A percentile compares a stretch with the other conserved stretches of the same genome.
Evolutionary conservation across 2,329 filamentous ascomycete genomes (phyloP).

Genomic region (Talaromyces verruculosus): DNA sequence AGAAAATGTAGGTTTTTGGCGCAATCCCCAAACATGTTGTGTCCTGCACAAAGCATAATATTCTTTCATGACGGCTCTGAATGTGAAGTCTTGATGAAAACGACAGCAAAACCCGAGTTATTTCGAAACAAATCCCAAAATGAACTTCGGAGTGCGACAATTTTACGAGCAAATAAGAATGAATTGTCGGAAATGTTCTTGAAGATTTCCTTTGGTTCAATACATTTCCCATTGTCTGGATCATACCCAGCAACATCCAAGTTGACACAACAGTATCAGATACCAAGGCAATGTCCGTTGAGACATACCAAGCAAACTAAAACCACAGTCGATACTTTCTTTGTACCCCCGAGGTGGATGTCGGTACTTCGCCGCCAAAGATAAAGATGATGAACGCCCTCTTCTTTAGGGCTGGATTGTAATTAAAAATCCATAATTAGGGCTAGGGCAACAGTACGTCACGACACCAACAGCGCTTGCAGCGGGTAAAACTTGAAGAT

Average conservation of each 20-base stretch:
- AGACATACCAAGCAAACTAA: not conserved
- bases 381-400: no score
- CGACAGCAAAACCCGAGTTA: not conserved
- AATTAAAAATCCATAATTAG: not conserved
- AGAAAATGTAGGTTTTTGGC: not conserved
- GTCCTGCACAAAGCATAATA: not conserved
- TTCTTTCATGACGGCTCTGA: not conserved
- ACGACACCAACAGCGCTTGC: not conserved
- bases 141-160: not conserved
- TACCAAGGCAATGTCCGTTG: not conserved
- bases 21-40: not conserved
- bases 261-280: not conserved
- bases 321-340: not conserved
- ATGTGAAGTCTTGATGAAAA: not conserved
- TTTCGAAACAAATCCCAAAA: not conserved
- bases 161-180: not conserved
- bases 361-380: not conserved
- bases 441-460: constrained; percentile 7
- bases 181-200: not conserved
- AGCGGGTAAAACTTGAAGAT: not conserved
- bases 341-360: no score
- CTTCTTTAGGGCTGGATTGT: not conserved
- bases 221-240: not conserved
- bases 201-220: not conserved
- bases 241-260: not conserved